Conservation (phyloP, 1,139 yeast species). For the Sugiyamaella sp. region DNA sequence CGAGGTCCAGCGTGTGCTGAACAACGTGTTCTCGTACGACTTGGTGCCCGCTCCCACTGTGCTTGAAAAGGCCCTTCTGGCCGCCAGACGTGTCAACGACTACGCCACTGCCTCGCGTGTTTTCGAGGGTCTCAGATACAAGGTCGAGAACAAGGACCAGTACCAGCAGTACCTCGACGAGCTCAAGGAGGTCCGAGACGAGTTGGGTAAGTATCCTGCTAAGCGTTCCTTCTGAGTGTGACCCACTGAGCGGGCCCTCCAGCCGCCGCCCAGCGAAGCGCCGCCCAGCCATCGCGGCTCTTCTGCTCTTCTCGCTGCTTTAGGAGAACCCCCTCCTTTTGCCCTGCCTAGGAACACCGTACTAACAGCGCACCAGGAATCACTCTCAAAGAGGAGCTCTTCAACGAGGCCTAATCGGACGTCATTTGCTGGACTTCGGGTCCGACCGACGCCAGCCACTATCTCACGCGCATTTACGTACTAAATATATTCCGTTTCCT, state of each 20-base stretch:
- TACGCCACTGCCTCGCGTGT: slow-evolving; percentile 99
- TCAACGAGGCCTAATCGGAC: slow-evolving; percentile 40
- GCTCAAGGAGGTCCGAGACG: slow-evolving; percentile 87
- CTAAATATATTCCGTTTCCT: slow-evolving; percentile 9
- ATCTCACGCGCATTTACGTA: slow-evolving; percentile 15
- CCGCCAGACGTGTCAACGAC: slow-evolving; percentile 98
- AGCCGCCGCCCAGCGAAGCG: too few species aligned
- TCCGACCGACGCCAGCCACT: not conserved
- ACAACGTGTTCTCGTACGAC: slow-evolving; percentile 97
- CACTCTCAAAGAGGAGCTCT: slow-evolving; percentile 91
- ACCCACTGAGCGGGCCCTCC: too few species aligned
- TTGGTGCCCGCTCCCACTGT: slow-evolving; percentile 98
- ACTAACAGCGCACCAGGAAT: slow-evolving; percentile 43
- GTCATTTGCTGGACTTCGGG: not conserved
- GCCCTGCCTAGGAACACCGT: not conserved
- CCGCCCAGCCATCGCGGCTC: too few species aligned
- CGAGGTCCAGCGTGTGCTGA: slow-evolving; percentile 89
- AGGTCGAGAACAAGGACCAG: slow-evolving; percentile 92
- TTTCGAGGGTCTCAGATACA: slow-evolving; percentile 89
- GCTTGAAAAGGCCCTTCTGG: slow-evolving; percentile 92
- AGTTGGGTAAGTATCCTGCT: slow-evolving; percentile 71
- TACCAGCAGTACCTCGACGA: slow-evolving; percentile 96
- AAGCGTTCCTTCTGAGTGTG: too few species aligned
- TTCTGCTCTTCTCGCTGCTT: not conserved
- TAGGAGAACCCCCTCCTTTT: not conserved